Evolutionary conservation across 371 early-diverging fungal species (phyloP).

Genomic region (Haplosporangium sp.): DNA sequence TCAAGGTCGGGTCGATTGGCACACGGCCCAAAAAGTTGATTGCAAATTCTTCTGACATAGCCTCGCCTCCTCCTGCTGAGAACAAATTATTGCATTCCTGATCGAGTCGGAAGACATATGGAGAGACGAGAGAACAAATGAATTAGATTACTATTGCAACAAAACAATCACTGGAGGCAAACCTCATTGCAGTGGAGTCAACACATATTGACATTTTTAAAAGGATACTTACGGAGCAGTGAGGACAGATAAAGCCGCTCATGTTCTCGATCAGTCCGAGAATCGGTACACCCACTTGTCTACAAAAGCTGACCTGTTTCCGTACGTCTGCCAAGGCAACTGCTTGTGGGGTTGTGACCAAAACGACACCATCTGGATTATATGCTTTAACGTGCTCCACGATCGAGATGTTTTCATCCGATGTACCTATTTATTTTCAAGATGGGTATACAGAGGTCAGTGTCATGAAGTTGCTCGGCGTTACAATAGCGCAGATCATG

Average conservation of each 20-base stretch:
- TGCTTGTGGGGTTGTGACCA: slow-evolving; percentile 94
- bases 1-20: slow-evolving; percentile 87
- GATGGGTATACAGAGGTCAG: slow-evolving; percentile 5
- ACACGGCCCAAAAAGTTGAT: slow-evolving; percentile 85
- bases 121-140: background rate
- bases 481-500: no score
- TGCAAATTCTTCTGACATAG: slow-evolving; percentile 83
- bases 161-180: background rate
- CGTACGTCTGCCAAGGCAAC: slow-evolving; percentile 90
- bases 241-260: slow-evolving; percentile 92
- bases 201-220: no score
- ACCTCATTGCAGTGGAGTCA: no score
- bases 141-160: background rate
- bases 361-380: slow-evolving; percentile 84
- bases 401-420: slow-evolving; percentile 93
- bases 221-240: slow-evolving; percentile 73
- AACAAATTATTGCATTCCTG: slow-evolving; percentile 93
- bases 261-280: slow-evolving; percentile 96
- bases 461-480: background rate
- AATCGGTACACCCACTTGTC: slow-evolving; percentile 80
- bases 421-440: slow-evolving; percentile 67
- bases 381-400: slow-evolving; percentile 80
- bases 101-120: background rate
- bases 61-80: slow-evolving; percentile 93
- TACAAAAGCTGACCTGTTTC: slow-evolving; percentile 89